These are phyloP conservation scores for Populus tremula DNA, from an alignment of 345 rosid species.

Conservation along the genomic window DNA sequence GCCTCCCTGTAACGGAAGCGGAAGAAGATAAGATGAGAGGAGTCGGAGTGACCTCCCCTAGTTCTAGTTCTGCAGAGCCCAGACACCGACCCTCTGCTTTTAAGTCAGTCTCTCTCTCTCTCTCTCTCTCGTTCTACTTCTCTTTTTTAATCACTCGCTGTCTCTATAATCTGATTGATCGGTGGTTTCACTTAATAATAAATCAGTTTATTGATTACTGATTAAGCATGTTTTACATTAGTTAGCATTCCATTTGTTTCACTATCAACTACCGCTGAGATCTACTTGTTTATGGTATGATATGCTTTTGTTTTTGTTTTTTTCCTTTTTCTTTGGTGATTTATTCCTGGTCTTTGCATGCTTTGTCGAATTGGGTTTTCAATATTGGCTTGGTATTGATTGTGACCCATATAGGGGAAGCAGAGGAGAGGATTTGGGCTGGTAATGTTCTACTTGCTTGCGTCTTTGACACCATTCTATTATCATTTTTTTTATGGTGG, in stretches of 20 bases:
- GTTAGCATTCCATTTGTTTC: background rate
- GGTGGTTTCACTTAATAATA: background rate
- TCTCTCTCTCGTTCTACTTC: background rate
- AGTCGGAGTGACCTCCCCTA: background rate
- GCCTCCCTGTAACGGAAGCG: background rate
- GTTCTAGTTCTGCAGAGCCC: conserved; percentile 40
- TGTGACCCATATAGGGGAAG: too few species aligned
- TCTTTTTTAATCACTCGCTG: background rate
- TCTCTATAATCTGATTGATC: background rate
- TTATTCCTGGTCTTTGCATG: background rate
- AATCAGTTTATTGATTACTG: too few species aligned
- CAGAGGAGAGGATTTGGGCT: too few species aligned
- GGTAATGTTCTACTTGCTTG: too few species aligned
- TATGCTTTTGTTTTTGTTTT: background rate
- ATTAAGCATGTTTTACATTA: background rate
- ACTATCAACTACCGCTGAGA: background rate
- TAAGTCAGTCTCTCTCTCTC: conserved; percentile 31
- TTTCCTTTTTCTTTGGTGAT: background rate
- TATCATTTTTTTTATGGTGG: too few species aligned
- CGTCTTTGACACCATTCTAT: too few species aligned
- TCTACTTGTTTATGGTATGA: background rate
- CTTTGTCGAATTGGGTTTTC: too few species aligned
- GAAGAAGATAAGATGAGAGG: conserved; percentile 5
- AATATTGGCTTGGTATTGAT: too few species aligned
- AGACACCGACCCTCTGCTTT: conserved; percentile 52